Evolutionary conservation across 176 grass and related monocot species (phyloP), one percentile per base, ranked within the genome.

Genomic region (Echinochloa phyllopogon): DNA sequence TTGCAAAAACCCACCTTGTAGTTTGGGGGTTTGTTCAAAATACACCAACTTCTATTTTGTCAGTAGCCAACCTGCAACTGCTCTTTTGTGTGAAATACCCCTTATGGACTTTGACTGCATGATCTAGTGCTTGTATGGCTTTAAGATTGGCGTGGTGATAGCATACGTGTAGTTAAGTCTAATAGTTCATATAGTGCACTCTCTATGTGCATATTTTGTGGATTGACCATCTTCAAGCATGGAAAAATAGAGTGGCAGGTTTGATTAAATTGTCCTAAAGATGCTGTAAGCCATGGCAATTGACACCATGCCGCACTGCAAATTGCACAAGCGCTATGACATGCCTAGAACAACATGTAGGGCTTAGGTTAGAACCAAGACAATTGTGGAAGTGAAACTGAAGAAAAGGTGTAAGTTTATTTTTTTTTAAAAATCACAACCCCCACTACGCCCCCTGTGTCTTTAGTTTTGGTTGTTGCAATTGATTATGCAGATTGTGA

Each of bases 381-480:
- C 15, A 21, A 18, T 24, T 44, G 20, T 44, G 67, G 67, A 69
- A 24, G 40, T 69, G 40, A 69, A 69, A 44, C 39, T 44, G 40
- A 71, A 12, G 47, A 47, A 25, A 71, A 14, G 10, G 4, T 8
- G 20, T 0, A 21, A 21, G 17, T 8, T 20, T 21, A 4, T 7
- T 21, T 56, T 56, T 21, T 2, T 18, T 56, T 33, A 33, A 33
- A 33, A 33, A 33, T 56, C 23, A n/a, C 55, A 44, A 58, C 21
- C 55, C 48, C 55, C 55, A n/a, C 55, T 2, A 1, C 2, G 20
- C 18, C 55, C 53, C 18, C 21, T 23, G 20, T 4, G 41, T 6
- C 14, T 49, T 78, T 45, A 48, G 8, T 69, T 61, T 77, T 84
- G 18, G 63, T 52, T 75, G 21, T n/a, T 15, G 5, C 33, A 79